Evolutionary conservation across 352 stramenopile genomes (phyloP), one percentile per base, ranked within the genome.

Genomic region (Phytopythium ostracodes): DNA sequence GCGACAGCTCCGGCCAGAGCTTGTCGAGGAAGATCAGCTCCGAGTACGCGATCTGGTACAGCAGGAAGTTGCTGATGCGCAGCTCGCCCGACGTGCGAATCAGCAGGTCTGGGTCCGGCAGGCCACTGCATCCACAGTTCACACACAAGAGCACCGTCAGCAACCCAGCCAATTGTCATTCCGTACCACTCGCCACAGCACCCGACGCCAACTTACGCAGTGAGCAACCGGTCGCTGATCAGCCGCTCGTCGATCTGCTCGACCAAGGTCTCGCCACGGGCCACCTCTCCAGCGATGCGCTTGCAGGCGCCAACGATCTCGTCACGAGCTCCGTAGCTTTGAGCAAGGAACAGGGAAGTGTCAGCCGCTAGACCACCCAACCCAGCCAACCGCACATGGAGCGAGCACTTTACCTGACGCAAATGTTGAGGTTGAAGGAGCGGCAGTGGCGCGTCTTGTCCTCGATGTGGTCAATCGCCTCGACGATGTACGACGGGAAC

Each of bases 11-110:
- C 31, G 96, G 96, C 96, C 96, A 99, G 44, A 93, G 82, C 72
- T 99, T 98, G 65, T 97, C 80, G 46, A 96, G 82, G 69, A 99
- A 97, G 64, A 96, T 95, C 17, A 99, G 72, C 75, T 99, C 96
- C 46, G 94, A 75, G 80, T 99, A 98, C 31, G 95, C 95, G 49
- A 91, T 84, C 71, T 99, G 94, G 79, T 89, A 99, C 10, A 99
- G 72, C 50, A 99, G 67, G 69, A 99, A 99, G 72, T 99, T 99
- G 72, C 89, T 98, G 49, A 99, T 80, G 50, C 97, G 90, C 56
- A 86, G 70, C 70, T 99, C 96, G 18, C 97, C 97, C 42, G 92
- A 97, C 14, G 96, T 99, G 27, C 97, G 89, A 54, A 99, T 87
- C 24, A 99, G 74, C 24, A 99, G 72, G 64, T 99, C 96, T 8